Evolutionary conservation across 495 filamentous ascomycete genomes (phyloP), one percentile per base, ranked within the genome.

Genomic region (Penicillium maclennaniae): DNA sequence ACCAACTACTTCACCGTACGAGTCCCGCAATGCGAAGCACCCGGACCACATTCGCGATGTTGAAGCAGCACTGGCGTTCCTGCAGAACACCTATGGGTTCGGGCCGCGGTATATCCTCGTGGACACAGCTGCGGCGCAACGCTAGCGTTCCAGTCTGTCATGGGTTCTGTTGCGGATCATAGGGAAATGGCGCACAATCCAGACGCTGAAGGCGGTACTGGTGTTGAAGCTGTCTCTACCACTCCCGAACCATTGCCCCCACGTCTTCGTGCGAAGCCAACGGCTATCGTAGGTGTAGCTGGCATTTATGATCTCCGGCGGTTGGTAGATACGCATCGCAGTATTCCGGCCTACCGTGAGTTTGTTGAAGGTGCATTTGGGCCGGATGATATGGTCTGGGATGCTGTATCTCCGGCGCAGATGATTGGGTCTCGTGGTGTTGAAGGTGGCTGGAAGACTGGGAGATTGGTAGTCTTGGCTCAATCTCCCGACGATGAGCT

Each of bases 71-170:
- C 59, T 96, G 0, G 55, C 69, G 0, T 84, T 82, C 49, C 75
- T 96, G 10, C 78, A 86, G 54, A 61, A 67, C 7, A 71, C 73
- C 3, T 85, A 83, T 50, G 67, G 56, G 1, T 75, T 86, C 51
- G 69, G 61, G 3, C 55, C 69, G 0, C 49, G 65, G 23, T 89
- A 87, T 59, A 63, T 92, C 7, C 77, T 96, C 0, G 73, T 83
- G 91, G 91, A 0, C 91, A 96, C 65, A 86, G 81, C 38, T 87
- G 83, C 39, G 91, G 91, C 12, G 90, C 80, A 0, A 86, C 84
- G 0, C 67, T 96, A 12, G 83, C 83, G 0, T 83, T 89, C 56
- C 88, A 93, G 68, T 58, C 81, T 2, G 76, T 83, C 10, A 83
- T 85, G 80, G 60, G 68, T 15, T 56, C 69, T 21, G 46, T 63